Percentiles rank a stretch among this genome's conserved stretches.
Conservation (phyloP, 2,329 filamentous ascomycete species). For the Dichotomopilus funicola region DNA sequence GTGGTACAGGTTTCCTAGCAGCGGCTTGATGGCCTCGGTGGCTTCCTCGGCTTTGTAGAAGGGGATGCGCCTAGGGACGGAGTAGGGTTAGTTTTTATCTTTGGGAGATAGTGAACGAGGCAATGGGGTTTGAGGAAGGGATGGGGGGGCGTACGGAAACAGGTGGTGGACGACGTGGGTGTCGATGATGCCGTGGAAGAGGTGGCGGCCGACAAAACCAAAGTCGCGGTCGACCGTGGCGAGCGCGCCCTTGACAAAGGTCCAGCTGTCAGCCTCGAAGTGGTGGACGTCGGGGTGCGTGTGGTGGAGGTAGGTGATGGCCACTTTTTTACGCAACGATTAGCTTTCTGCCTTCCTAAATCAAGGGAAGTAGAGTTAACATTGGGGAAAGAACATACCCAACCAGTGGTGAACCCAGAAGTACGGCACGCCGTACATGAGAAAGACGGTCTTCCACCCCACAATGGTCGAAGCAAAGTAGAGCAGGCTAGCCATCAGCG, state of each 20-base stretch:
- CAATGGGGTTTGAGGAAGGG: background rate
- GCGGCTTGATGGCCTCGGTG: slow-evolving; percentile 48
- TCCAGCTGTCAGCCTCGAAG: slow-evolving; percentile 54
- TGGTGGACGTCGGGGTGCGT: slow-evolving; percentile 55
- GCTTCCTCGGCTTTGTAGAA: slow-evolving; percentile 56
- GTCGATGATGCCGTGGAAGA: slow-evolving; percentile 62
- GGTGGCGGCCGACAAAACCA: slow-evolving; percentile 56
- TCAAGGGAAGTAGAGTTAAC: background rate
- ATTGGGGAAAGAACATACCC: slow-evolving; percentile 47
- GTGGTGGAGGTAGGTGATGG: slow-evolving; percentile 71
- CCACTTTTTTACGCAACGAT: slow-evolving; percentile 39
- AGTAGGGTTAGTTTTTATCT: background rate
- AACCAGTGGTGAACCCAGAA: slow-evolving; percentile 99
- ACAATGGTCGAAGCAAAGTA: slow-evolving; percentile 46
- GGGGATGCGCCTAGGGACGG: slow-evolving; percentile 40
- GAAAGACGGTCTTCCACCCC: slow-evolving; percentile 49
- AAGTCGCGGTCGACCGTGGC: slow-evolving; percentile 60
- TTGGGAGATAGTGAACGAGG: background rate
- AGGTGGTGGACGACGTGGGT: slow-evolving; percentile 59
- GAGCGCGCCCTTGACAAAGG: slow-evolving; percentile 54
- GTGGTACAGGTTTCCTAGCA: slow-evolving; percentile 51
- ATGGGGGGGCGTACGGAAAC: slow-evolving; percentile 43
- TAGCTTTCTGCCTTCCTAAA: background rate
- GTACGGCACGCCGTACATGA: slow-evolving; percentile 59
- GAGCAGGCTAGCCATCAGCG: slow-evolving; percentile 43